Percentiles rank a stretch among this genome's conserved stretches.
Evolutionary conservation across 257 asterid genomes (phyloP).

Genomic region (Penstemon davidsonii): DNA sequence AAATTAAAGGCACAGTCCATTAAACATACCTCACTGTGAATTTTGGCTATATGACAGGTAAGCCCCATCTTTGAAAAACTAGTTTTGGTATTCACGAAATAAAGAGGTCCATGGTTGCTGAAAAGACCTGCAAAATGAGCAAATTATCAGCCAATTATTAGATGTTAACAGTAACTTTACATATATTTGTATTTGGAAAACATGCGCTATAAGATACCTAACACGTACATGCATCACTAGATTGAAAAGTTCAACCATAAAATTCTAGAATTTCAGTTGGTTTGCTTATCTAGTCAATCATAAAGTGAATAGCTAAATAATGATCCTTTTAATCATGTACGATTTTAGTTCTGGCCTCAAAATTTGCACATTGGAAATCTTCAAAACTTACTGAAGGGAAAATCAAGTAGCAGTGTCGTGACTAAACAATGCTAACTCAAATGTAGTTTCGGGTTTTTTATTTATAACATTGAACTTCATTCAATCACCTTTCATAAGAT

Average conservation of each 20-base stretch:
- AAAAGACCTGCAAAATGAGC: slow-evolving; percentile 48
- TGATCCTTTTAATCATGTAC: no score
- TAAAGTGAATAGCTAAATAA: slow-evolving; percentile 1
- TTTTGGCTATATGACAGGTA: slow-evolving; percentile 81
- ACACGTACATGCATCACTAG: neutral
- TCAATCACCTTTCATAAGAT: no score
- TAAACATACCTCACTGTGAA: slow-evolving; percentile 58
- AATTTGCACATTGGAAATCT: neutral
- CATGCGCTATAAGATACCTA: neutral
- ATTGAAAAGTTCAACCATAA: neutral
- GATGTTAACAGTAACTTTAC: neutral
- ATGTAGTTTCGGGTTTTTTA: neutral
- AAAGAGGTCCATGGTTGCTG: slow-evolving; percentile 83
- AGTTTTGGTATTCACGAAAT: slow-evolving; percentile 74
- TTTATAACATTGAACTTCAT: no score
- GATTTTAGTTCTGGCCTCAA: neutral
- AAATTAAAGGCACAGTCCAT: slow-evolving; percentile 2
- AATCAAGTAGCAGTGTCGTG: slow-evolving; percentile 4
- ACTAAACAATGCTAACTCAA: slow-evolving; percentile 5
- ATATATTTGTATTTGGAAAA: neutral
- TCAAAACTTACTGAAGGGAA: neutral
- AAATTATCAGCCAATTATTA: slow-evolving; percentile 9
- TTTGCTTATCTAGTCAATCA: slow-evolving; percentile 16
- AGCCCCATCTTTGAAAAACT: slow-evolving; percentile 91
- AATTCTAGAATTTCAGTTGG: neutral